Evolutionary conservation across 768 basidiomycete species (phyloP).

Genomic region (Lactarius hengduanensis): DNA sequence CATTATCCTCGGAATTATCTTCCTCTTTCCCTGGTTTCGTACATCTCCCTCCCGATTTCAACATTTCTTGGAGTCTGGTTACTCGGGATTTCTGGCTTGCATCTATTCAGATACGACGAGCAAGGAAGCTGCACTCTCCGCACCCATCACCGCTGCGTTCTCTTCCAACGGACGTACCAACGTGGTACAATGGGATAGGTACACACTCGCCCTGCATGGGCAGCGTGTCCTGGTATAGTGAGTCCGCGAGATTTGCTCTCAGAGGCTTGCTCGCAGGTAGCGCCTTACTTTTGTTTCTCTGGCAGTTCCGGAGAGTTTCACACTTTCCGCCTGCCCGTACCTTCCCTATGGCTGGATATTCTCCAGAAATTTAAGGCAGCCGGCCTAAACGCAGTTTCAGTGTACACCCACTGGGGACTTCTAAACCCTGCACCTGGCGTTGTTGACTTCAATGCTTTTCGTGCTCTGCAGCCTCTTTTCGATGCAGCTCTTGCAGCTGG

Average conservation of each 20-base stretch:
- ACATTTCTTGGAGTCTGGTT: background rate
- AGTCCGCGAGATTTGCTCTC: background rate
- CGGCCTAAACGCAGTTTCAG: conserved; percentile 73
- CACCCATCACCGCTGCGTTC: background rate
- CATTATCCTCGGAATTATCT: background rate
- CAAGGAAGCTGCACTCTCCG: background rate
- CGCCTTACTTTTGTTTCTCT: background rate
- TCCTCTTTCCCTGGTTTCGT: background rate
- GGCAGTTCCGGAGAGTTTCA: conserved; percentile 82
- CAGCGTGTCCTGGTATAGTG: conserved; percentile 21
- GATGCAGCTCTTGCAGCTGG: conserved; percentile 74
- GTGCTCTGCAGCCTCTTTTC: conserved; percentile 66
- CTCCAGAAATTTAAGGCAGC: conserved; percentile 80
- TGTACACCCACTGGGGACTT: conserved; percentile 80
- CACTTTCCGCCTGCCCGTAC: conserved; percentile 77
- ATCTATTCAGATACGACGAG: background rate
- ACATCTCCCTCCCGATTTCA: background rate
- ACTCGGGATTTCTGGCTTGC: background rate
- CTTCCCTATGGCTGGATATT: conserved; percentile 77
- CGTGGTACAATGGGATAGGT: conserved; percentile 28
- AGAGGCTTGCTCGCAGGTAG: background rate
- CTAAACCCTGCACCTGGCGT: conserved; percentile 73
- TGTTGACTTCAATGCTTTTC: conserved; percentile 69
- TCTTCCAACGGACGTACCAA: conserved; percentile 24
- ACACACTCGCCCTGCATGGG: conserved; percentile 27